Evolutionary conservation across 768 basidiomycete species (phyloP).

Genomic region (Mycena rebaudengoi): DNA sequence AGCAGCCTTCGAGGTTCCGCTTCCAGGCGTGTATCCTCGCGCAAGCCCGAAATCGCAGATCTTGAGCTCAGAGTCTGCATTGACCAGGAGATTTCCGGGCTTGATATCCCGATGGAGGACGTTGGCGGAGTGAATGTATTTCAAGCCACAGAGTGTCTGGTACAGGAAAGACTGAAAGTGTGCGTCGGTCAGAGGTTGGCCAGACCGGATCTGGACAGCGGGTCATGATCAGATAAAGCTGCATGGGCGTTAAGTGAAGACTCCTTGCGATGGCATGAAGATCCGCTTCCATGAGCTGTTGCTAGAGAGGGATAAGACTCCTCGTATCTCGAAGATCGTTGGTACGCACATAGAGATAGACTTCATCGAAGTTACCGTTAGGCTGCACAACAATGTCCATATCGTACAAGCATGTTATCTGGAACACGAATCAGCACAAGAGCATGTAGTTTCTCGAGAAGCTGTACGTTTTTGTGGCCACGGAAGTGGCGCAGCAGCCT

Average conservation of each 20-base stretch:
- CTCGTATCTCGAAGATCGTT: neutral
- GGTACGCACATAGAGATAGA: slow-evolving; percentile 84
- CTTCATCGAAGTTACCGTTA: slow-evolving; percentile 93
- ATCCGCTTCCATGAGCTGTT: slow-evolving; percentile 99
- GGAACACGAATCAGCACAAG: slow-evolving; percentile 29
- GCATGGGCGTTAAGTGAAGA: neutral
- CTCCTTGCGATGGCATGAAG: slow-evolving; percentile 96
- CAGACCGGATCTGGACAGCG: slow-evolving; percentile 79
- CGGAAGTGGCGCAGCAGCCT: slow-evolving; percentile 97
- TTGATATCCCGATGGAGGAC: slow-evolving; percentile 97
- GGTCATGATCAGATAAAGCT: slow-evolving; percentile 4
- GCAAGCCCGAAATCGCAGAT: slow-evolving; percentile 99
- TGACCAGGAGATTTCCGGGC: slow-evolving; percentile 94
- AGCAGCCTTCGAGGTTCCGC: slow-evolving; percentile 74
- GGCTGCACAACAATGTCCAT: slow-evolving; percentile 98
- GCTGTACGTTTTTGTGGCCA: slow-evolving; percentile 93
- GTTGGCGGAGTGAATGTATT: slow-evolving; percentile 98
- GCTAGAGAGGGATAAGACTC: slow-evolving; percentile 56
- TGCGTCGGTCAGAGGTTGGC: slow-evolving; percentile 88
- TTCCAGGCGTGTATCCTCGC: slow-evolving; percentile 88
- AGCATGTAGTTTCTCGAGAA: neutral
- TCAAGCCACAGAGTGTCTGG: slow-evolving; percentile 96
- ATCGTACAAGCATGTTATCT: slow-evolving; percentile 98
- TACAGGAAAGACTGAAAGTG: slow-evolving; percentile 98
- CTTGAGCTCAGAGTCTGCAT: slow-evolving; percentile 98